phyloP scores from a whole-genome alignment of 108 stramenopile species.

The Licmophora abbreviata region DNA sequence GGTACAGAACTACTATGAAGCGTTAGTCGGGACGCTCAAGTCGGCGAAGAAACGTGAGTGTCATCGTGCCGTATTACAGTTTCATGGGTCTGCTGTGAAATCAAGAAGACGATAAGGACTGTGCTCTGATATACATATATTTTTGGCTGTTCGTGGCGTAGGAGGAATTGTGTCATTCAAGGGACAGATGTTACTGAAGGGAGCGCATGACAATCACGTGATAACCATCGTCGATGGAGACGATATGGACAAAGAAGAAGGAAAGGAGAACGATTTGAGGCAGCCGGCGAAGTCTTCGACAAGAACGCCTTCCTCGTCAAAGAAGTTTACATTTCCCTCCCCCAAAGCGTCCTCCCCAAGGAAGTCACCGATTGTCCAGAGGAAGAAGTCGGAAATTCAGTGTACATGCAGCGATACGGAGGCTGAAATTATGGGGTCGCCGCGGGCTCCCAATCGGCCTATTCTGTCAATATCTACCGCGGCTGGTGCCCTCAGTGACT shows the following conservation, averaged over 20 bases:
- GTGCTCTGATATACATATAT: too few relatives aligned
- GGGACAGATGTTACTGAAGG: slow-evolving; percentile 54
- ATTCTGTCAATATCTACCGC: background rate
- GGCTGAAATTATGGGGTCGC: too few relatives aligned
- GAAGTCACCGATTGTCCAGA: background rate
- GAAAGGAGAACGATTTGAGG: slow-evolving; percentile 92
- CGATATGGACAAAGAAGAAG: slow-evolving; percentile 88
- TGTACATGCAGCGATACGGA: slow-evolving; percentile 3
- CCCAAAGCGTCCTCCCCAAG: background rate
- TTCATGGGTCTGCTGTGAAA: too few relatives aligned
- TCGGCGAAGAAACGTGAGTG: slow-evolving; percentile 44
- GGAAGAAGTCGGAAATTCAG: background rate
- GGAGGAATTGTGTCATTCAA: slow-evolving; percentile 40
- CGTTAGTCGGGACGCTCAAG: slow-evolving; percentile 49
- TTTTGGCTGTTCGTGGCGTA: too few relatives aligned
- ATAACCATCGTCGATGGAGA: slow-evolving; percentile 20
- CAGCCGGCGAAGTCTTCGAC: too few relatives aligned
- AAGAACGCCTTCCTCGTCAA: too few relatives aligned
- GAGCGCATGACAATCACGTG: slow-evolving; percentile 41
- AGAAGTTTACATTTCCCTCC: background rate
- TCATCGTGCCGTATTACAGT: too few relatives aligned
- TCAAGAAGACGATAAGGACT: too few relatives aligned
- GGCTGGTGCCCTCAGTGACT: too few relatives aligned
- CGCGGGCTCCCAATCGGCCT: too few relatives aligned
- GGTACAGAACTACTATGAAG: slow-evolving; percentile 47